Base-by-base conservation (phyloP, 805 yeast species). In the Starmerella vaccinii region DNA sequence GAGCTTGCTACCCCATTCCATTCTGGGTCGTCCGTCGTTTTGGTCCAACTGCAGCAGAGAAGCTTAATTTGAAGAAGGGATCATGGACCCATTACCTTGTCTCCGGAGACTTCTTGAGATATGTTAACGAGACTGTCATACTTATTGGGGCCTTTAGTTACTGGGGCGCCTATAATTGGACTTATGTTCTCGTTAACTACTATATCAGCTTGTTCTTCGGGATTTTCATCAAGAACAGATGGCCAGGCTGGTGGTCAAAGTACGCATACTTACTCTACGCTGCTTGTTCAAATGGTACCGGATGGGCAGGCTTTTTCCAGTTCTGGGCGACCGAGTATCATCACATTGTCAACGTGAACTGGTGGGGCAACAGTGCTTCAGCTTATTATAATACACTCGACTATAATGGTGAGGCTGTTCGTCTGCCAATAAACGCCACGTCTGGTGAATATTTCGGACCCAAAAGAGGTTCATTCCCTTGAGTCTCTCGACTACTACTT, bases 171-270 rank as follows among this genome's bases (percentile, higher is more conserved):
- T 70, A 63, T 58, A 75, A 74, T 58, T 56, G 73, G 34, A 71
- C 71, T 66, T 61, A 61, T 69, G 68, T 57, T 67, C 64, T 32
- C 66, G 72, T 2, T 71, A 70, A 3, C 61, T 73, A 38, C 40
- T 59, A 59, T 40, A 43, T 72, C 46, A 67, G 74, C 27, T 65
- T 65, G 53, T 50, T 65, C 34, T 74, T 74, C 67, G 73, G 72
- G 72, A 67, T 68, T 57, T 61, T 64, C 49, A 61, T 75, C 53
- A 70, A 69, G 51, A 63, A 64, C 48, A 62, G 68, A 50, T 75
- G 71, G 54, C 59, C 70, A 6, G 58, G 64, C 27, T 75, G 78
- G 79, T 75, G 78, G 78, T 72, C 71, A 48, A 73, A 72, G 61
- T 75, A 74, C 61, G 73, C 74, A 56, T 75, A 75, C 55, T 67